Evolutionary conservation across 139 green algal genomes (phyloP).

Genomic region (Chloropicon primus): DNA sequence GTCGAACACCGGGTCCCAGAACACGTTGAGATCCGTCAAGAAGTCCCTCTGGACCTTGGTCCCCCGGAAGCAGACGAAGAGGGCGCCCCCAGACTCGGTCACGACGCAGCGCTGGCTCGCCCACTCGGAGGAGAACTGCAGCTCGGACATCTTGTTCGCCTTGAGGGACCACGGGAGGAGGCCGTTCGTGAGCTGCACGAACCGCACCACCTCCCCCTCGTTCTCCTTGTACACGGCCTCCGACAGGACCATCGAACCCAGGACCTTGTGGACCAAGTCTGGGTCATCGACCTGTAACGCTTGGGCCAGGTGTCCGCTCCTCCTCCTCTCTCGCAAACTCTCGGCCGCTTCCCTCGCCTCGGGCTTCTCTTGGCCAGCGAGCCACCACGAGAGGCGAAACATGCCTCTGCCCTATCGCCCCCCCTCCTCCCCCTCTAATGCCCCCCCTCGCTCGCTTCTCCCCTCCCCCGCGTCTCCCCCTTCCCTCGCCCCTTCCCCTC

Average conservation of each 20-base stretch:
- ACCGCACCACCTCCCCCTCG: slow-evolving; percentile 8
- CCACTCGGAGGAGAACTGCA: slow-evolving; percentile 27
- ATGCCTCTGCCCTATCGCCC: too few species aligned
- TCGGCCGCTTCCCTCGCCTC: not conserved
- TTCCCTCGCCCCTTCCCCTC: too few species aligned
- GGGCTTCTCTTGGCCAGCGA: too few species aligned
- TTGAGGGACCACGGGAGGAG: slow-evolving; percentile 30
- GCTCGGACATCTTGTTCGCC: slow-evolving; percentile 15
- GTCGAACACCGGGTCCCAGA: slow-evolving; percentile 33
- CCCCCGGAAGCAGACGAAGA: slow-evolving; percentile 58
- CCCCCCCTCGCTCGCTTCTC: too few species aligned
- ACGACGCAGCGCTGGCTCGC: slow-evolving; percentile 44
- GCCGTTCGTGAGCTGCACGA: slow-evolving; percentile 11
- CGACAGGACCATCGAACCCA: slow-evolving; percentile 27
- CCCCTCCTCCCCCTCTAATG: too few species aligned
- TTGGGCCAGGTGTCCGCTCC: not conserved
- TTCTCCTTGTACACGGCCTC: slow-evolving; percentile 48
- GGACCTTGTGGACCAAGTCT: slow-evolving; percentile 1
- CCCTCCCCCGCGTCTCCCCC: too few species aligned
- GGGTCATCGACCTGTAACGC: not conserved
- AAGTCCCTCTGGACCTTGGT: slow-evolving; percentile 44
- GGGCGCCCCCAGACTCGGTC: slow-evolving; percentile 18
- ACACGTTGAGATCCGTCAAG: slow-evolving; percentile 26
- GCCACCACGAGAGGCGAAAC: too few species aligned
- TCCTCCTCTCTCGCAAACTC: not conserved